phyloP scores from a whole-genome alignment of 2,329 filamentous ascomycete genomes.

The Penicillium rolfsii region DNA sequence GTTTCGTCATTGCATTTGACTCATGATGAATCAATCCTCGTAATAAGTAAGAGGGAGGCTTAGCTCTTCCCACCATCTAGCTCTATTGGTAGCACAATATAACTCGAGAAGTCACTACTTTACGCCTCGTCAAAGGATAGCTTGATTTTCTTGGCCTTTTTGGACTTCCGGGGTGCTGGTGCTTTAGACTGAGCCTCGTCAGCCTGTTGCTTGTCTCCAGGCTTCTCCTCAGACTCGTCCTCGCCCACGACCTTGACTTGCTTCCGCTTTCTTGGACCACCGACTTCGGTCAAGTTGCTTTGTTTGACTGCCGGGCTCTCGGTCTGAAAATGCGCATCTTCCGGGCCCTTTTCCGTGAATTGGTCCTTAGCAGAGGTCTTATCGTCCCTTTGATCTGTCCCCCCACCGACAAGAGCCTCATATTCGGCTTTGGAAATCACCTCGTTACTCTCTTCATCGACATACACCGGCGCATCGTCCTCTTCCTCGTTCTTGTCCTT shows the following conservation, averaged over 20 bases:
- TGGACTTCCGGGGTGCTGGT: conserved; percentile 37
- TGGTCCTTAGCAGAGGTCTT: conserved; percentile 19
- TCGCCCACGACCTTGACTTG: conserved; percentile 47
- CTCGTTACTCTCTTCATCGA: conserved; percentile 50
- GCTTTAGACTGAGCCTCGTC: conserved; percentile 30
- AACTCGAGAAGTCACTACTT: background rate
- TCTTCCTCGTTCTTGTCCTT: conserved; percentile 42
- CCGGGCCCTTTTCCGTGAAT: conserved; percentile 18
- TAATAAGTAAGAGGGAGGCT: background rate
- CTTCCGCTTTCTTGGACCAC: conserved; percentile 47
- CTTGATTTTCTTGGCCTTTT: conserved; percentile 52
- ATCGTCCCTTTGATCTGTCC: conserved; percentile 20
- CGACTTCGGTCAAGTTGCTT: conserved; percentile 44
- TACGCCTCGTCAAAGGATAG: conserved; percentile 49
- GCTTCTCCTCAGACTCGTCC: conserved; percentile 31
- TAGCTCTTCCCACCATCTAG: background rate
- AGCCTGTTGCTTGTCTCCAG: conserved; percentile 23
- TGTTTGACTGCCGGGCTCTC: conserved; percentile 35
- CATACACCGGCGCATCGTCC: conserved; percentile 49
- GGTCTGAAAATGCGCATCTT: conserved; percentile 18
- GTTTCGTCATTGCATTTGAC: conserved; percentile 19
- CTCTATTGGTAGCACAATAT: background rate
- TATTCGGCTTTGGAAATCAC: conserved; percentile 50
- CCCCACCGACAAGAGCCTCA: conserved; percentile 41
- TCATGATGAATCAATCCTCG: conserved; percentile 23